These are phyloP conservation scores for Ustilago shanxiensis DNA, from an alignment of 1,284 basidiomycete species.

Conservation along the genomic window DNA sequence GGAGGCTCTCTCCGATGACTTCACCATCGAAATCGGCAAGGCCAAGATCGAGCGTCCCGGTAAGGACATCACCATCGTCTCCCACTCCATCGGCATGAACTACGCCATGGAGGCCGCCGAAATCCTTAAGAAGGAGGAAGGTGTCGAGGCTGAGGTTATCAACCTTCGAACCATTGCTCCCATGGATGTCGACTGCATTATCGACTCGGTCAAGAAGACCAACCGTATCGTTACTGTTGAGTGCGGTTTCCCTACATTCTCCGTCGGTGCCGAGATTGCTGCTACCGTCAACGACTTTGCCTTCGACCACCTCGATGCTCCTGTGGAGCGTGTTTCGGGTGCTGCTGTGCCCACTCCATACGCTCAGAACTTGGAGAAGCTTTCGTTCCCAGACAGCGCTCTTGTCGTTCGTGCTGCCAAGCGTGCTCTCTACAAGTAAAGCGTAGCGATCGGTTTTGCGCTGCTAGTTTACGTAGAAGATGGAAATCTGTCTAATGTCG, in stretches of 20 bases:
- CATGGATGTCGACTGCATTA: conserved; percentile 96
- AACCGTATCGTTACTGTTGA: conserved; percentile 95
- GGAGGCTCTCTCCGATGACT: conserved; percentile 95
- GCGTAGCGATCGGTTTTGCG: neutral
- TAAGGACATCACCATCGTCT: conserved; percentile 92
- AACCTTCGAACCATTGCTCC: conserved; percentile 96
- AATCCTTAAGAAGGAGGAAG: conserved; percentile 87
- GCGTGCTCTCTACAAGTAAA: conserved; percentile 66
- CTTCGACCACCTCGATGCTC: conserved; percentile 79
- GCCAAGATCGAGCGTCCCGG: conserved; percentile 95
- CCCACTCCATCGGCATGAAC: conserved; percentile 75
- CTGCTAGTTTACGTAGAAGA: no score
- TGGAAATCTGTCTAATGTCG: no score
- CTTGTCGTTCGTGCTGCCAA: conserved; percentile 63
- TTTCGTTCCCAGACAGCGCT: conserved; percentile 66
- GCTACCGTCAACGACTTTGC: conserved; percentile 82
- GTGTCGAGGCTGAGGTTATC: conserved; percentile 97
- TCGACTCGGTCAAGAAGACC: conserved; percentile 96
- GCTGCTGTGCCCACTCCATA: conserved; percentile 74
- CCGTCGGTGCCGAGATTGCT: conserved; percentile 97
- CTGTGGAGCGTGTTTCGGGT: conserved; percentile 96
- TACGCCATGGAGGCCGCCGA: conserved; percentile 79
- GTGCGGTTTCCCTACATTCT: conserved; percentile 98
- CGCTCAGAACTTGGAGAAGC: conserved; percentile 75
- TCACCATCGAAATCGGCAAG: conserved; percentile 93